A percentile compares a stretch with the other conserved stretches of the same genome.
Conservation (phyloP, 768 basidiomycete genomes). For the Suillus plorans region DNA sequence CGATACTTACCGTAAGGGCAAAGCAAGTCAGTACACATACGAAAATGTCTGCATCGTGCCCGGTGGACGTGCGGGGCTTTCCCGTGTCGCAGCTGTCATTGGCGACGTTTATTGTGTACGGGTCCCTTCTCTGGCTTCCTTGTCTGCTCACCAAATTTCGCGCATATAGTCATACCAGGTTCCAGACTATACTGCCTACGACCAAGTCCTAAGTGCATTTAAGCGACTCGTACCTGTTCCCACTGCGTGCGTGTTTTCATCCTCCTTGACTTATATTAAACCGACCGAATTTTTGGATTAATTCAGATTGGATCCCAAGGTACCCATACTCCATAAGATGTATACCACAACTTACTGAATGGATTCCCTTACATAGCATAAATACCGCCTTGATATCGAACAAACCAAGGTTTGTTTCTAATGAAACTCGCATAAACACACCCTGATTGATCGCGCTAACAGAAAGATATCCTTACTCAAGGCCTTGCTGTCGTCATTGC, state of each 20-base stretch:
- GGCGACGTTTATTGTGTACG: slow-evolving; percentile 83
- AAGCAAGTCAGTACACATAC: slow-evolving; percentile 80
- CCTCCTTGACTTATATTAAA: neutral
- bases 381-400: slow-evolving; percentile 77
- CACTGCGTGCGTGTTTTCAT: slow-evolving; percentile 59
- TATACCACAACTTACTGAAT: neutral
- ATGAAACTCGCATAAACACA: neutral
- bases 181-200: slow-evolving; percentile 90
- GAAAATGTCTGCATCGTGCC: slow-evolving; percentile 97
- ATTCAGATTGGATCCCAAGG: slow-evolving; percentile 46
- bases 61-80: slow-evolving; percentile 87
- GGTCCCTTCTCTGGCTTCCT: neutral
- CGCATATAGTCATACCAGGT: slow-evolving; percentile 74
- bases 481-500: slow-evolving; percentile 84
- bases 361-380: slow-evolving; percentile 37
- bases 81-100: slow-evolving; percentile 88
- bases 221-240: slow-evolving; percentile 89
- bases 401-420: slow-evolving; percentile 60
- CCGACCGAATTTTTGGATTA: slow-evolving; percentile 7
- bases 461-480: slow-evolving; percentile 81
- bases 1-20: slow-evolving; percentile 78
- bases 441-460: slow-evolving; percentile 7
- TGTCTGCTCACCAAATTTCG: slow-evolving; percentile 5
- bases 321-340: slow-evolving; percentile 15
- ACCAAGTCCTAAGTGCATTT: slow-evolving; percentile 83